Percentiles rank a stretch among this genome's conserved stretches.
Evolutionary conservation across 352 stramenopile genomes (phyloP).

Genomic region (Globisporangium emineosum): DNA sequence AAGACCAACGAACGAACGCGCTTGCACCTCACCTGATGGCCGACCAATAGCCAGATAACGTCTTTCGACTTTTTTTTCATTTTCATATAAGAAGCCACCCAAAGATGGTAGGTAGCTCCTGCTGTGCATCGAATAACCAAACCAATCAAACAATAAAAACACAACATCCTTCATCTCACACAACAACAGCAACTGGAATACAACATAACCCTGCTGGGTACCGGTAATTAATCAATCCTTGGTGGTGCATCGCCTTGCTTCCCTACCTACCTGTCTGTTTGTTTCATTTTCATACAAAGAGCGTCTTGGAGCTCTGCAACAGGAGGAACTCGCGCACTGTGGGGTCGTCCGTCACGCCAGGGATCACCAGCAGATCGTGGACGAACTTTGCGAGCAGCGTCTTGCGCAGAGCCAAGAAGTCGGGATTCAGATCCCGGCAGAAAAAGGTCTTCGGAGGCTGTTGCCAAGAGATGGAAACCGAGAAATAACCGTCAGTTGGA

Average conservation of each 20-base stretch:
- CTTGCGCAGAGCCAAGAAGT: conserved; percentile 57
- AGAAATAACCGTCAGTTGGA: not conserved
- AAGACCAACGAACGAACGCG: not conserved
- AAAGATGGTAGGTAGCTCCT: not conserved
- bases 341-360: conserved; percentile 48
- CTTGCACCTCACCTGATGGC: not conserved
- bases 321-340: conserved; percentile 61
- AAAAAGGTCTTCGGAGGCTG: conserved; percentile 70
- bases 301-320: conserved; percentile 51
- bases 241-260: not conserved
- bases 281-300: conserved; percentile 47
- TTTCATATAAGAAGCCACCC: conserved; percentile 1
- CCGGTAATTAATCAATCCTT: conserved; percentile 22
- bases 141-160: not conserved
- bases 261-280: not conserved
- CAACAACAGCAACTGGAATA: not conserved
- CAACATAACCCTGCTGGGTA: not conserved
- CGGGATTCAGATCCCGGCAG: conserved; percentile 70
- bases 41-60: not conserved
- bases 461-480: not conserved
- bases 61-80: not conserved
- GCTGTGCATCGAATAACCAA: not conserved
- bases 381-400: conserved; percentile 52
- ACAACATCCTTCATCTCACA: not conserved
- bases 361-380: conserved; percentile 61